A percentile compares a stretch with the other conserved stretches of the same genome.
Conservation (phyloP, 73 alveolate genomes). For the Durusdinium trenchii region DNA sequence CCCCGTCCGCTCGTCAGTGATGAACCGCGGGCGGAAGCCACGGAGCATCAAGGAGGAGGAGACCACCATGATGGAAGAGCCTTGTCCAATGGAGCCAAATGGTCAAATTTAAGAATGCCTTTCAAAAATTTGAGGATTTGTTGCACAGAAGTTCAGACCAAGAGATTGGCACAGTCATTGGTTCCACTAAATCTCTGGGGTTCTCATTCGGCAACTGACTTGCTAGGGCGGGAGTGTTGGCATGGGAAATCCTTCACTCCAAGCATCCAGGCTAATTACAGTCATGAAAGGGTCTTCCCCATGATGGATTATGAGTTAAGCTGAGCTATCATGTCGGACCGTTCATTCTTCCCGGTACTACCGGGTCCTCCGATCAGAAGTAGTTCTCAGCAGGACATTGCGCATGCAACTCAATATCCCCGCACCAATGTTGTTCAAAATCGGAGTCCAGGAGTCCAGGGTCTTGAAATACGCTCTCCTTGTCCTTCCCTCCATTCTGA, state of each 20-base stretch:
- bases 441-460: background rate
- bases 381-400: background rate
- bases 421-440: background rate
- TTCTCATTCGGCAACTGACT: background rate
- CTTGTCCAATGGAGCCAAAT: background rate
- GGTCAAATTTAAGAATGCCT: background rate
- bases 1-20: background rate
- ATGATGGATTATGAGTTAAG: no score
- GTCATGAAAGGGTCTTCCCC: no score
- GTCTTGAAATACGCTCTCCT: no score
- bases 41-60: constrained; percentile 86
- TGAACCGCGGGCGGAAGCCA: constrained; percentile 51
- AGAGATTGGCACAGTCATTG: no score
- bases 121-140: background rate
- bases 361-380: no score
- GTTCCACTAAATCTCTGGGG: background rate
- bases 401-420: background rate
- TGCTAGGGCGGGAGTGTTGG: no score
- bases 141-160: background rate
- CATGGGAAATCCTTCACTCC: no score
- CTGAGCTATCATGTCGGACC: no score
- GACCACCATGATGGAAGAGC: background rate
- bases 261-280: no score
- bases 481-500: background rate
- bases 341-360: no score